A percentile compares a stretch with the other conserved stretches of the same genome.
phyloP scores from a whole-genome alignment of 164 flowering plant species.

The Liriodendron chinense region DNA sequence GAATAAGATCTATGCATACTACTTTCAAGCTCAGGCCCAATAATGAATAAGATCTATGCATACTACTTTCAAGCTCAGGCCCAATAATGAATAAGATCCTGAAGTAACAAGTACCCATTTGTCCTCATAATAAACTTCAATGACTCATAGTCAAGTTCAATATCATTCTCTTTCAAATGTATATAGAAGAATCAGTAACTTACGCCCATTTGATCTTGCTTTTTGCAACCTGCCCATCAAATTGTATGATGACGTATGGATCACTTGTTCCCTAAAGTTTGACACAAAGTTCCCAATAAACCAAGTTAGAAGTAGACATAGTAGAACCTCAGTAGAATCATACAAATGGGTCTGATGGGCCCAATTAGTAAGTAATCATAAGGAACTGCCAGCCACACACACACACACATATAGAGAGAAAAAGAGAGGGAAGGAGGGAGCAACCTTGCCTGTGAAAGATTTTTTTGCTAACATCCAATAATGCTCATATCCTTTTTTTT shows the following conservation, averaged over 20 bases:
- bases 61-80: neutral
- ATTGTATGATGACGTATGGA: conserved; percentile 85
- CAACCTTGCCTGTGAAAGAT: too few relatives aligned
- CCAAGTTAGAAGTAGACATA: conserved; percentile 2
- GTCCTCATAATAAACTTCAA: neutral
- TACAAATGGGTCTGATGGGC: conserved; percentile 2
- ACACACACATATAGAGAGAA: neutral
- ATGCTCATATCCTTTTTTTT: too few relatives aligned
- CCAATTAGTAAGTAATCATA: too few relatives aligned
- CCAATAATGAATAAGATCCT: too few relatives aligned
- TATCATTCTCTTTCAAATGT: neutral
- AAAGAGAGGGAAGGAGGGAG: neutral
- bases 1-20: too few relatives aligned
- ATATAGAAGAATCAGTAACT: conserved; percentile 13
- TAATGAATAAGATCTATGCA: neutral
- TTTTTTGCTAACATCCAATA: too few relatives aligned
- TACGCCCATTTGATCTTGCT: conserved; percentile 96
- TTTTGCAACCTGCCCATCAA: conserved; percentile 79
- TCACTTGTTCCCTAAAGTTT: conserved; percentile 89
- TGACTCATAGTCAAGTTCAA: neutral
- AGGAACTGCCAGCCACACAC: too few relatives aligned
- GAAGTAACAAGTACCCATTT: neutral
- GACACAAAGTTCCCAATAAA: neutral
- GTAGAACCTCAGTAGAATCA: neutral
- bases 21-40: too few relatives aligned